Conservation (phyloP, 2,329 filamentous ascomycete genomes). For the Arachnopeziza araneosa region DNA sequence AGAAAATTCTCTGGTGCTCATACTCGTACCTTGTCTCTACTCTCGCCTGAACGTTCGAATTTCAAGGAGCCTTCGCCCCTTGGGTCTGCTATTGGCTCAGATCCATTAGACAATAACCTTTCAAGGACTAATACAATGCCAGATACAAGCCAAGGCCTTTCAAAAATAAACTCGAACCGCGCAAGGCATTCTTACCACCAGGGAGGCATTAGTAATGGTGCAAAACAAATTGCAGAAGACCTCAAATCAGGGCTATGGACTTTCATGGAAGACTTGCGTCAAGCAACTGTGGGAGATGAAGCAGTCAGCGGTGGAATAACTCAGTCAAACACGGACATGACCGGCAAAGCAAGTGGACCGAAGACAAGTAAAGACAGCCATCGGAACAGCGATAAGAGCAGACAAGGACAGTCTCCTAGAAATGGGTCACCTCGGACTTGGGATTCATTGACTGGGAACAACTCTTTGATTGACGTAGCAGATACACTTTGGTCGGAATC, state of each 20-base stretch:
- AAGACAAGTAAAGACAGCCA: slow-evolving; percentile 35
- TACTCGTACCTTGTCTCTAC: slow-evolving; percentile 65
- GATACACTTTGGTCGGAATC: slow-evolving; percentile 13
- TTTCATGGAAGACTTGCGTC: slow-evolving; percentile 90
- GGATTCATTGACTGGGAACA: slow-evolving; percentile 27
- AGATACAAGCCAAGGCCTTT: slow-evolving; percentile 27
- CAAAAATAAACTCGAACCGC: slow-evolving; percentile 21
- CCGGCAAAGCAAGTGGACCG: slow-evolving; percentile 1
- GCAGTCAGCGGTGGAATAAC: slow-evolving; percentile 52
- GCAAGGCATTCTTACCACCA: slow-evolving; percentile 31
- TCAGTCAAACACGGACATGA: slow-evolving; percentile 27
- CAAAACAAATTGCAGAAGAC: slow-evolving; percentile 52
- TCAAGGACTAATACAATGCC: slow-evolving; percentile 26
- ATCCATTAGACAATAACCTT: slow-evolving; percentile 16
- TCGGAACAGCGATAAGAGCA: slow-evolving; percentile 11
- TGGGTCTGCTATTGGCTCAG: slow-evolving; percentile 31
- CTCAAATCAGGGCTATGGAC: slow-evolving; percentile 71
- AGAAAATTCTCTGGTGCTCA: slow-evolving; percentile 62
- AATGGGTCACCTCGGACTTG: slow-evolving; percentile 23
- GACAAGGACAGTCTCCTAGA: slow-evolving; percentile 16
- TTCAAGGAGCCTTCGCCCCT: slow-evolving; percentile 18
- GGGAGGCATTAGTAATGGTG: slow-evolving; percentile 26
- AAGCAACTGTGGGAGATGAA: slow-evolving; percentile 94
- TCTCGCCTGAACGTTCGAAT: slow-evolving; percentile 53
- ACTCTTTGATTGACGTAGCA: slow-evolving; percentile 19